Evolutionary conservation across 805 yeast genomes (phyloP).

Genomic region (Lipomyces lipofer): DNA sequence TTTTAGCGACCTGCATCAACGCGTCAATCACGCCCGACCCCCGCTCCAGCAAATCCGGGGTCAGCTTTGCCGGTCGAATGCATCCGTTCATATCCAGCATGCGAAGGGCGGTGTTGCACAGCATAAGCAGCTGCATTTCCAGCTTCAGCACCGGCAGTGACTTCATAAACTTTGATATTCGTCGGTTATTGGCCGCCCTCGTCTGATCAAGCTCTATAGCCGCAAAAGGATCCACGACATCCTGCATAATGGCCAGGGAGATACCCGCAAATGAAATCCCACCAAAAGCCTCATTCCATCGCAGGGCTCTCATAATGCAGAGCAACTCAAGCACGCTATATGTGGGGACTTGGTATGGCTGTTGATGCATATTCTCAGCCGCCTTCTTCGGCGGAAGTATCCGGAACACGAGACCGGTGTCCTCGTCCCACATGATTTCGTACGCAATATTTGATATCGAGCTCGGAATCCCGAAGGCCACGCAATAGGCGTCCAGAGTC

Average conservation of each 20-base stretch:
- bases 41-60: conserved; percentile 2
- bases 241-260: conserved; percentile 17
- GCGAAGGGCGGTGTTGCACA: conserved; percentile 27
- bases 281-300: conserved; percentile 34
- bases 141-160: conserved; percentile 22
- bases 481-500: conserved; percentile 33
- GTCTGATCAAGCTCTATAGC: conserved; percentile 29
- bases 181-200: conserved; percentile 28
- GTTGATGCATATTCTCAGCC: not conserved
- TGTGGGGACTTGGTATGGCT: not conserved
- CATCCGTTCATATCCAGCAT: conserved; percentile 26
- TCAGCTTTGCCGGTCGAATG: conserved; percentile 9
- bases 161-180: conserved; percentile 28
- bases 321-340: conserved; percentile 30
- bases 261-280: conserved; percentile 30
- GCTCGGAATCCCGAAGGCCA: conserved; percentile 31
- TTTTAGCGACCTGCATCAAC: conserved; percentile 28
- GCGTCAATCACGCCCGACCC: conserved; percentile 30
- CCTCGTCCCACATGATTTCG: conserved; percentile 21
- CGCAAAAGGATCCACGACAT: conserved; percentile 25
- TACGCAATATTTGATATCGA: conserved; percentile 23
- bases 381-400: conserved; percentile 23
- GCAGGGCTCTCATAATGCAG: conserved; percentile 31
- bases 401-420: conserved; percentile 27
- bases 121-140: conserved; percentile 30